A percentile compares a stretch with the other conserved stretches of the same genome.
Conservation (phyloP, 306 rosid genomes). For the Luffa aegyptiaca region DNA sequence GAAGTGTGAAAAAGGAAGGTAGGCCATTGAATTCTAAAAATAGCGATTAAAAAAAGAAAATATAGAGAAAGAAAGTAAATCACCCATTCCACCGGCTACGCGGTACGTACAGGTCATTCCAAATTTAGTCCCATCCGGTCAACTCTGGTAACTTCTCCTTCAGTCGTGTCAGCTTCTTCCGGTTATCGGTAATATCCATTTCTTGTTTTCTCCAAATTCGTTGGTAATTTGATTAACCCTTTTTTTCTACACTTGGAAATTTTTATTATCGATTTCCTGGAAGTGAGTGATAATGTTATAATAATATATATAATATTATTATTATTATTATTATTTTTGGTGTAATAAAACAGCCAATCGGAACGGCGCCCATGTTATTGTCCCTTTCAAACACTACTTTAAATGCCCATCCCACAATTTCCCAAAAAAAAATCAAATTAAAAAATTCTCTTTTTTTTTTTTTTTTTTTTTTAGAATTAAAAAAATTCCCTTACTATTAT, state of each 20-base stretch:
- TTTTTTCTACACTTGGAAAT: background rate
- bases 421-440: background rate
- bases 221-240: background rate
- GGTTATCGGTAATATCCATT: background rate
- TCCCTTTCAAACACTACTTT: background rate
- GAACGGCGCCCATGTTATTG: conserved; percentile 5
- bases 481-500: too few relatives aligned
- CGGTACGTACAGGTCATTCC: background rate
- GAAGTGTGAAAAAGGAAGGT: background rate
- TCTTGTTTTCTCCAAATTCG: background rate
- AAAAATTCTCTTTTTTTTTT: background rate
- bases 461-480: too few relatives aligned
- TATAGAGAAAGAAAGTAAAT: background rate
- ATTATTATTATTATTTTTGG: background rate
- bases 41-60: background rate
- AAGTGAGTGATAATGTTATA: background rate
- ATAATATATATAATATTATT: background rate
- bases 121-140: background rate
- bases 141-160: background rate
- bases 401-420: background rate
- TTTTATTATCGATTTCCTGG: background rate
- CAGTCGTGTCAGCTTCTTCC: background rate
- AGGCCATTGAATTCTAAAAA: background rate
- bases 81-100: background rate
- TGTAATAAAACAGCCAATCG: background rate